Percentiles rank a stretch among this genome's conserved stretches.
phyloP scores from a whole-genome alignment of 1,139 yeast genomes.

The Kurtzmaniella quercitrusa region DNA sequence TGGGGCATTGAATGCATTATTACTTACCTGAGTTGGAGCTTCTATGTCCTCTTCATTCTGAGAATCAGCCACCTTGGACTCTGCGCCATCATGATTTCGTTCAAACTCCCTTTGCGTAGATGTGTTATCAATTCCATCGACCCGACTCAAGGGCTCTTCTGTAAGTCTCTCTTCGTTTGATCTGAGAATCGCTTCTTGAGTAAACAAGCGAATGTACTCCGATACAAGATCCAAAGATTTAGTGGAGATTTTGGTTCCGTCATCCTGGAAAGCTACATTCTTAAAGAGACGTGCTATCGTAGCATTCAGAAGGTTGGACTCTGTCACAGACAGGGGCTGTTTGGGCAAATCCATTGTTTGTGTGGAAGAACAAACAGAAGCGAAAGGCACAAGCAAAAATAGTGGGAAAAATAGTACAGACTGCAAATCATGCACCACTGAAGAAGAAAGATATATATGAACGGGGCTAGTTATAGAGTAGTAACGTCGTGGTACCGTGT shows the following conservation, averaged over 20 bases:
- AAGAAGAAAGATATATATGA: too few relatives aligned
- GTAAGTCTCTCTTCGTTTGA: constrained; percentile 49
- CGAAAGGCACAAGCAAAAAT: background rate
- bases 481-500: too few relatives aligned
- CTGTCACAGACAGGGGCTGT: background rate
- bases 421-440: too few relatives aligned
- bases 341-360: background rate
- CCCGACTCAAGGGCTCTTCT: constrained; percentile 23
- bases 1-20: constrained; percentile 13
- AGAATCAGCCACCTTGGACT: constrained; percentile 14
- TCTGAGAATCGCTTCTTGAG: constrained; percentile 60
- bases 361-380: background rate
- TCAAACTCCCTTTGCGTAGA: constrained; percentile 9
- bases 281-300: constrained; percentile 56
- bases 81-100: constrained; percentile 15
- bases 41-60: constrained; percentile 11
- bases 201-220: constrained; percentile 56
- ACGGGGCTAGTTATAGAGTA: too few relatives aligned
- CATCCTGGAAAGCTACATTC: constrained; percentile 46
- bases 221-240: constrained; percentile 47
- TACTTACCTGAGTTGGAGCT: constrained; percentile 17
- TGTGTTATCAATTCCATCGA: constrained; percentile 32
- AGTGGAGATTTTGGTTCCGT: constrained; percentile 45
- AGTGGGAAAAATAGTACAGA: too few relatives aligned
- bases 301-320: constrained; percentile 8